Base-by-base conservation (phyloP, 2,329 filamentous ascomycete species). In the Cercospora sojina region DNA sequence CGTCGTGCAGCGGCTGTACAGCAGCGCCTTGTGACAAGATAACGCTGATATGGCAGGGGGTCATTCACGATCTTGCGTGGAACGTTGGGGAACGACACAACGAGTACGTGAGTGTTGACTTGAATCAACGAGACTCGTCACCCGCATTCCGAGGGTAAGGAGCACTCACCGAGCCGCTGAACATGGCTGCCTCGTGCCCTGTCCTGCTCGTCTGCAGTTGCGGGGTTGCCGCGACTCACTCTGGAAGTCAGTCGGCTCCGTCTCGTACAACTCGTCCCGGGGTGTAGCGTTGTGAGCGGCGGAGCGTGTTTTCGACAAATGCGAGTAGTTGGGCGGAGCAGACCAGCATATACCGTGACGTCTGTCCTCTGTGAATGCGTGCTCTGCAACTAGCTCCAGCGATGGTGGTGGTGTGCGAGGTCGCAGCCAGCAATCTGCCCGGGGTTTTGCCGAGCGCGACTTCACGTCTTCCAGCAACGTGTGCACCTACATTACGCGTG, bases 141-240 rank as follows among this genome's bases (percentile, higher is more conserved):
- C 4, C 20, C 12, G 20, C 3, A 23, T 2, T 23, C 47, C 4
- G 25, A 29, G 16, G 59, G 13, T 0, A 10, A 20, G 25, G n/a
- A 29, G 27, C 20, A 70, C 71, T 68, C 67, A 73, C 71, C n/a
- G 70, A 71, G 57, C 70, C 65, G 51, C 70, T 69, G 59, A 73
- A 73, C 71, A 73, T 73, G 43, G 35, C 51, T 64, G 61, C 41
- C 43, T 32, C 12, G 41, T 23, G 51, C 60, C 31, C 29, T 10
- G 27, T 41, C 16, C 27, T 43, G 41, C 27, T n/a, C 27, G 55
- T 58, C n/a, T 31, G n/a, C 29, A 31, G n/a, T 31, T 35, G 53
- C 53, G 32, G n/a, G 53, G n/a, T 27, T 31, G 53, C n/a, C 32
- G n/a, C 23, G 53, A 20, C 55, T 58, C n/a, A 58, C 43, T 38